Base-by-base conservation (phyloP, 1,284 basidiomycete genomes). In the Megacollybia platyphylla region DNA sequence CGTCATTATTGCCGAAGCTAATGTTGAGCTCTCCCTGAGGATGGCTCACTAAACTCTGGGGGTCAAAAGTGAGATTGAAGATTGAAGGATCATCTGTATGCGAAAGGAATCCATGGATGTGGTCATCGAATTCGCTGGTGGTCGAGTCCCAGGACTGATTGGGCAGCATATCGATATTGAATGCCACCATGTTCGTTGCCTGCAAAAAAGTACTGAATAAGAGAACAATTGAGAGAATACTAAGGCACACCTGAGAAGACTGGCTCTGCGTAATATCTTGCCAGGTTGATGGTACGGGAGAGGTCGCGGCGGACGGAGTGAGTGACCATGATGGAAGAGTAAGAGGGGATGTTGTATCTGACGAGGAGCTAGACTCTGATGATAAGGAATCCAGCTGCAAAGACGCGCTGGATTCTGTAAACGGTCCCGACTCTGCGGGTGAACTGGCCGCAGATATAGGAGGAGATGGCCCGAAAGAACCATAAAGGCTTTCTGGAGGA, bases 401-500 rank as follows among this genome's bases (percentile, higher is more conserved):
- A 34, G 1, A 34, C 31, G 31, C 15, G 31, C 31, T 7, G 30
- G 26, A 8, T 13, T 7, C 13, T 24, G 26, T 10, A 20, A 37
- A 11, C 1, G 32, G 37, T 10, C 18, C 20, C 31, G 37, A 39
- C 10, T 52, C 50, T 17, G 29, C 46, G 1, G 62, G 61, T 1
- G 70, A 68, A 5, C 61, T 53, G 4, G 63, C 61, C 17, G 59
- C 60, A 0, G 67, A 67, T 18, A 67, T 44, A 0, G 68, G 67
- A 6, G 67, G 65, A 4, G 70, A 63, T 20, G 65, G 67, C 1
- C 66, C 65, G 2, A 44, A 50, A 10, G 54, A 45, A 18, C 60
- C 61, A 48, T 59, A 60, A 7, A 52, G 55, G 6, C 49, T 37
- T 31, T 60, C 57, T 0, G 53, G 50, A 5, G 50, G 10, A 42